Evolutionary conservation across 1,284 basidiomycete genomes (phyloP).

Genomic region (Inonotus hispidus): DNA sequence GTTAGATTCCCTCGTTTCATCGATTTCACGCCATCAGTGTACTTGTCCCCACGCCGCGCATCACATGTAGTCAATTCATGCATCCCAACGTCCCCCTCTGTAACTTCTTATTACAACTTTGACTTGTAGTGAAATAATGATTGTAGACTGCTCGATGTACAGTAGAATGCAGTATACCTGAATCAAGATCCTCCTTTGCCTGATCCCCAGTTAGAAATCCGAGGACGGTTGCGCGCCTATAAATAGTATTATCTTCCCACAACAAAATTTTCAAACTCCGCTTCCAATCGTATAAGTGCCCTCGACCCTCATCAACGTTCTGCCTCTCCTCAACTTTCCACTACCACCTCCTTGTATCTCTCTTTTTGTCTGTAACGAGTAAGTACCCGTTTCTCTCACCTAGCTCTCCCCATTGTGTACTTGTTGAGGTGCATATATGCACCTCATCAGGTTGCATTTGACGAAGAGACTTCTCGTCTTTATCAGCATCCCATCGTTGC

Average conservation of each 20-base stretch:
- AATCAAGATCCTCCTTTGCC: neutral
- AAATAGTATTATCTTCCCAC: neutral
- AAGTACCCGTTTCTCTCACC: conserved; percentile 33
- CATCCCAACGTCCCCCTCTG: neutral
- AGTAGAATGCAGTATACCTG: neutral
- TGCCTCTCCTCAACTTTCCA: conserved; percentile 46
- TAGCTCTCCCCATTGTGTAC: neutral
- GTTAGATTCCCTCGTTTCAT: neutral
- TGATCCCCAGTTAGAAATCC: neutral
- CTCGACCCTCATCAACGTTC: conserved; percentile 39
- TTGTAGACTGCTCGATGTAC: conserved; percentile 2
- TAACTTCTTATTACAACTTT: neutral
- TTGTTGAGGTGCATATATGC: conserved; percentile 16
- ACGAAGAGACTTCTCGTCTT: conserved; percentile 34
- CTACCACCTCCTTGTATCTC: conserved; percentile 39
- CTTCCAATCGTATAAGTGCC: conserved; percentile 41
- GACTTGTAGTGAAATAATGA: conserved; percentile 1
- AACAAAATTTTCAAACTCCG: conserved; percentile 19
- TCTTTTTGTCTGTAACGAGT: conserved; percentile 32
- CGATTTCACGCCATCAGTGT: neutral
- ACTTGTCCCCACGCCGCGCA: neutral
- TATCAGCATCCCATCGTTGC: conserved; percentile 6
- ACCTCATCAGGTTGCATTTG: conserved; percentile 27
- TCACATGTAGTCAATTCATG: neutral
- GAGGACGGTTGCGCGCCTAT: neutral